Conservation (phyloP, 1,139 yeast species). For the Trichomonascaceae sp. region DNA sequence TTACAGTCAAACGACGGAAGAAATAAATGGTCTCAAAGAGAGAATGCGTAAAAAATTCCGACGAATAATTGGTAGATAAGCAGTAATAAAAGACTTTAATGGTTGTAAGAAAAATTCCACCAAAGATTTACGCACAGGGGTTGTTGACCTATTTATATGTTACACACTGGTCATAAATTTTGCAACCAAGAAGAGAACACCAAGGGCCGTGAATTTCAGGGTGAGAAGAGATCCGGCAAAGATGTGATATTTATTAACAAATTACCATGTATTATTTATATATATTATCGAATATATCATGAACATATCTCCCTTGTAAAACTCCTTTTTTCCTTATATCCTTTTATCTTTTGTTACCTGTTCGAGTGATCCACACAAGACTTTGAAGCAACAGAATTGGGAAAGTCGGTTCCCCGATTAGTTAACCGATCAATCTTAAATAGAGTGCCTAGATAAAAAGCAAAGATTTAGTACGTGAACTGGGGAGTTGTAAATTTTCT, state of each 20-base stretch:
- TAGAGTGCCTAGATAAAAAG: neutral
- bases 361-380: neutral
- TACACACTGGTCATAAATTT: neutral
- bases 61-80: neutral
- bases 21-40: neutral
- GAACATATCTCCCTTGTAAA: no score
- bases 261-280: no score
- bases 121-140: neutral
- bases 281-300: no score
- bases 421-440: neutral
- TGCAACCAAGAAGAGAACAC: neutral
- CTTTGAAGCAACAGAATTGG: neutral
- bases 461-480: neutral
- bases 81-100: neutral
- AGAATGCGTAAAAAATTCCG: neutral
- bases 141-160: neutral
- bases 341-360: neutral
- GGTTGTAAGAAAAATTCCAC: neutral
- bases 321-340: neutral
- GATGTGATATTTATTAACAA: no score
- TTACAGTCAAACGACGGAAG: neutral
- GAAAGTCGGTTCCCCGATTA: neutral
- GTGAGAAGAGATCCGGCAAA: no score
- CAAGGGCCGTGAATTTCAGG: neutral
- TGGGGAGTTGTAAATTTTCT: neutral